Conservation (phyloP, 2,329 filamentous ascomycete species). For the Nigrospora sphaerica region DNA sequence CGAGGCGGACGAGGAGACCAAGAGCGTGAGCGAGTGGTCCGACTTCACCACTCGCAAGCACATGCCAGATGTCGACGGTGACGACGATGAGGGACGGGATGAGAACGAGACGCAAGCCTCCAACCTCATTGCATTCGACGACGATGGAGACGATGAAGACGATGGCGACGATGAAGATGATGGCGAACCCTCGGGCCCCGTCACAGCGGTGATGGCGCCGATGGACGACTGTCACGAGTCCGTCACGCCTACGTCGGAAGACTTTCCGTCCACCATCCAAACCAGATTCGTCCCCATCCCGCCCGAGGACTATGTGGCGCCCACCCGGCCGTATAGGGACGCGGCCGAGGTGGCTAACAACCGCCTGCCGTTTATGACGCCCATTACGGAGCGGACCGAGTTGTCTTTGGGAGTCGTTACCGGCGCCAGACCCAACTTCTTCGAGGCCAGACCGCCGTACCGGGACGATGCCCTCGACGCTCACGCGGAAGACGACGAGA, state of each 20-base stretch:
- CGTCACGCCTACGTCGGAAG: slow-evolving; percentile 19
- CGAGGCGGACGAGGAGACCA: slow-evolving; percentile 42
- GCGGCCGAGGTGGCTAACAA: slow-evolving; percentile 77
- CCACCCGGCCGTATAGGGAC: slow-evolving; percentile 74
- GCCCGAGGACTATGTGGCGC: slow-evolving; percentile 79
- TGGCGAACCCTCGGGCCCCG: slow-evolving; percentile 18
- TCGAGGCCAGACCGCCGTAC: slow-evolving; percentile 71
- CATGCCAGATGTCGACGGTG: slow-evolving; percentile 41
- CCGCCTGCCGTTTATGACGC: slow-evolving; percentile 95
- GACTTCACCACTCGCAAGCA: slow-evolving; percentile 74
- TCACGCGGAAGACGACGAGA: slow-evolving; percentile 17
- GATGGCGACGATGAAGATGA: slow-evolving; percentile 24
- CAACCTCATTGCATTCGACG: slow-evolving; percentile 22
- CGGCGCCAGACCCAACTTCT: slow-evolving; percentile 49
- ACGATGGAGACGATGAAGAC: slow-evolving; percentile 23
- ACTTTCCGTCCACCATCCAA: slow-evolving; percentile 46
- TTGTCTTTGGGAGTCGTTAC: slow-evolving; percentile 68
- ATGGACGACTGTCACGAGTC: slow-evolving; percentile 28
- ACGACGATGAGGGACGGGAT: slow-evolving; percentile 22
- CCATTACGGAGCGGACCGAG: slow-evolving; percentile 93
- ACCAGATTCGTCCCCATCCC: slow-evolving; percentile 71
- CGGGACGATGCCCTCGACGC: slow-evolving; percentile 33
- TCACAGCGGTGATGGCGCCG: slow-evolving; percentile 14
- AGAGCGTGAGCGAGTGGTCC: slow-evolving; percentile 76
- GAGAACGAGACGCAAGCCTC: slow-evolving; percentile 31